Evolutionary conservation across 192 early-diverging fungal species (phyloP), one percentile per base, ranked within the genome.

Genomic region (Funneliformis geosporum): DNA sequence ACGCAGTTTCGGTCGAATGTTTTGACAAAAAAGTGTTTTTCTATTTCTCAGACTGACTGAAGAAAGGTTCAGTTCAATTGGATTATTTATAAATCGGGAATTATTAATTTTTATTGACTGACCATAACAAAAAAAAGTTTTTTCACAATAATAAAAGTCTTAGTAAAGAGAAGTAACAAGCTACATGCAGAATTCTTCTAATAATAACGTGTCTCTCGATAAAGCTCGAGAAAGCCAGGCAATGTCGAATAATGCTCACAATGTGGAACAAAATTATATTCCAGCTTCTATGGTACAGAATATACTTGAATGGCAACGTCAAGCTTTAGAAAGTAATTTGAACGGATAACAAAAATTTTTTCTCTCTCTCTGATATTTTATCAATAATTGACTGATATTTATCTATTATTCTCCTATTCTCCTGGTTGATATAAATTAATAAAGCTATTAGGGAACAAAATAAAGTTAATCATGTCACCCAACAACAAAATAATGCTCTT

Each of bases 371-470:
- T 43, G 1, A 5, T n/a, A 1, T 18, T n/a, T 39, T 39, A 66
- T 67, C 9, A 14, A 67, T 0, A 28, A 14, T 2, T 28, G 5
- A 11, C 4, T 33, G 2, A 38, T 5, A 38, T 67, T 67, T 67
- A 33, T 18, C 65, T 14, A 5, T 38, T 9, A 38, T 67, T n/a
- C n/a, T n/a, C n/a, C n/a, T n/a, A n/a, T n/a, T n/a, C n/a, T n/a
- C n/a, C n/a, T n/a, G n/a, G n/a, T n/a, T n/a, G n/a, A n/a, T n/a
- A n/a, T n/a, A n/a, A 12, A 16, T 12, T 38, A 2, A 21, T 40
- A 69, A 69, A 69, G 67, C 67, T 69, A 69, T 69, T n/a, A 23
- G 38, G 6, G 67, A 69, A 9, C 67, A 69, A 69, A 40, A n/a
- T 42, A 69, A 69, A 23, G 39, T n/a, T 14, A 69, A 39, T 3